Evolutionary conservation across 306 rosid genomes (phyloP), one percentile per base, ranked within the genome.

Genomic region (Trifolium fragiferum): DNA sequence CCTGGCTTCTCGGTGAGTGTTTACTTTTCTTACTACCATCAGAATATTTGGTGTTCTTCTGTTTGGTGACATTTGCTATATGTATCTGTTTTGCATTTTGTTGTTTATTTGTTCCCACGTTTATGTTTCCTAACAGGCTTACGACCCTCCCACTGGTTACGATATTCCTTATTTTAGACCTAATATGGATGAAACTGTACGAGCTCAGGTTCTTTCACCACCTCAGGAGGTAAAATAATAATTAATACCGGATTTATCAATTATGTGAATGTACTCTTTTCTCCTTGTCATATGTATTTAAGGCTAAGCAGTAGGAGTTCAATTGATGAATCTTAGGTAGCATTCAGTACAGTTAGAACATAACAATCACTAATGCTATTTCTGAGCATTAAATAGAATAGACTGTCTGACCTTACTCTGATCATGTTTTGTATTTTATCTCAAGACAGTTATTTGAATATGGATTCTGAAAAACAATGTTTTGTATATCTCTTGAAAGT

Each of bases 141-240:
- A 92, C n/a, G 97, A 95, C 82, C 86, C 90, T 59, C 93, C 90
- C 65, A 58, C 87, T 68, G 88, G 93, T 82, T 92, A 90, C 68
- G 92, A 90, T 74, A 85, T 90, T 50, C 89, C 98, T 70, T 95
- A 92, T 84, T 92, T 89, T 77, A 84, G 97, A 90, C 93, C 97
- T 0, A 20, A 84, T 18, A 73, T 90, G 87, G 99, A 95, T 64
- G 99, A 89, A 85, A 47, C 89, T 70, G 72, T 84, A 23, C 81
- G 87, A 13, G 85, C 88, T 44, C 98, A 85, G 80, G 88, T 90
- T 72, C 74, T 87, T 30, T 82, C 82, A 66, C 83, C 96, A 68
- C 86, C 86, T 59, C 97, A 85, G 27, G 99, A 92, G 92, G 99
- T 94, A 87, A 66, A 66, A 84, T 69, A 71, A 13, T 62, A 14